Conservation (phyloP, 192 early-diverging fungal genomes). For the Coemansia sp. region DNA sequence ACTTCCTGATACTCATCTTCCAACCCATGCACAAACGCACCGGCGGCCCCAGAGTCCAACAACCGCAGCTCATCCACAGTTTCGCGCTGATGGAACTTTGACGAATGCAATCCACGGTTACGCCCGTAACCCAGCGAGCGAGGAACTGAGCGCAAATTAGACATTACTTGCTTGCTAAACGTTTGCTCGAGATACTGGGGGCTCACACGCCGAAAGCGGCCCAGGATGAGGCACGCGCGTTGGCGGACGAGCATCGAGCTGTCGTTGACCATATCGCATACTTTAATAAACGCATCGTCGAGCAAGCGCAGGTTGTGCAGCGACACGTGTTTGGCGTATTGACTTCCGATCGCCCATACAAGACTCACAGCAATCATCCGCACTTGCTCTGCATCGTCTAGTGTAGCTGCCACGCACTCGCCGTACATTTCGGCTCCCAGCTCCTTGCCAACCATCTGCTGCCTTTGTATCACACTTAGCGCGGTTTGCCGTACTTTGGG, state of each 20-base stretch:
- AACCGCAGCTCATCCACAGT: conserved; percentile 67
- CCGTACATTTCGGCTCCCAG: conserved; percentile 58
- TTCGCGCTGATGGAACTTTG: conserved; percentile 47
- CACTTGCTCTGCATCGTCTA: conserved; percentile 73
- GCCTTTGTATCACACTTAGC: conserved; percentile 23
- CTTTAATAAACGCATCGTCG: conserved; percentile 76
- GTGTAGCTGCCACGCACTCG: conserved; percentile 62
- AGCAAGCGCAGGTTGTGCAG: conserved; percentile 50
- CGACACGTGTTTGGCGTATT: conserved; percentile 52
- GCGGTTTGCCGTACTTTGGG: conserved; percentile 45
- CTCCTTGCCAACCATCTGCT: conserved; percentile 25
- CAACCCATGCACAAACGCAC: conserved; percentile 93
- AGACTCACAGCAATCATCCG: conserved; percentile 67
- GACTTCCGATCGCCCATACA: conserved; percentile 61
- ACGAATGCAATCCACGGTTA: conserved; percentile 14
- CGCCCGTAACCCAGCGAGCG: conserved; percentile 30
- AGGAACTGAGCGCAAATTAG: conserved; percentile 53
- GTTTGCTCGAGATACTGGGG: conserved; percentile 64
- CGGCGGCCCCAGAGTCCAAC: conserved; percentile 80
- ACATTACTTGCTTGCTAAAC: conserved; percentile 79
- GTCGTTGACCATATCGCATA: conserved; percentile 85
- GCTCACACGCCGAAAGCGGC: conserved; percentile 64
- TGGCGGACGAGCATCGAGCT: conserved; percentile 66
- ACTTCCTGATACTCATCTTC: conserved; percentile 95
- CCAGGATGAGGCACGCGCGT: conserved; percentile 70